phyloP scores from a whole-genome alignment of 2,329 filamentous ascomycete species.

The Penicillium aurantiogriseum region DNA sequence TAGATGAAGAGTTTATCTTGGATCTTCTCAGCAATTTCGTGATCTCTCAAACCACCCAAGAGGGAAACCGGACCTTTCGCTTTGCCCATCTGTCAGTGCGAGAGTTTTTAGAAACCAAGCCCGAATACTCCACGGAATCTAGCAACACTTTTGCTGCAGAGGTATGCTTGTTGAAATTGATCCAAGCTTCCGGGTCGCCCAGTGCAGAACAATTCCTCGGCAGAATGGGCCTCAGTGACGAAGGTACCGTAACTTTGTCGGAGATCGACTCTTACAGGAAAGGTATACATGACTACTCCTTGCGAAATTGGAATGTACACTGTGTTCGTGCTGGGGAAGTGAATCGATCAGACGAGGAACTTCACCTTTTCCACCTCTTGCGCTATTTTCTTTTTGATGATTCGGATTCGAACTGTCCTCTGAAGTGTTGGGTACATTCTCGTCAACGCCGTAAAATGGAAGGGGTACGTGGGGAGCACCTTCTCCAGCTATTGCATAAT shows the following conservation, averaged over 20 bases:
- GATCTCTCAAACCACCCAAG: neutral
- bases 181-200: neutral
- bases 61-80: neutral
- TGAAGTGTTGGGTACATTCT: neutral
- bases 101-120: neutral
- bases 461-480: neutral
- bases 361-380: neutral
- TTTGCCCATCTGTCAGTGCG: neutral
- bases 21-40: neutral
- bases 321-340: neutral
- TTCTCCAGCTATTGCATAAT: neutral
- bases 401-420: neutral
- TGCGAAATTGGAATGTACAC: neutral
- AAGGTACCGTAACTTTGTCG: neutral
- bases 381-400: neutral
- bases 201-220: neutral
- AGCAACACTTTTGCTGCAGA: neutral
- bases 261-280: neutral
- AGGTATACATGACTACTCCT: neutral
- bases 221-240: neutral
- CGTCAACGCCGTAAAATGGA: neutral
- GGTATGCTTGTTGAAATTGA: neutral
- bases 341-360: neutral
- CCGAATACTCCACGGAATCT: neutral
- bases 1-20: neutral